A percentile compares a stretch with the other conserved stretches of the same genome.
Conservation (phyloP, 441 rosid species). For the Kokia cookei region DNA sequence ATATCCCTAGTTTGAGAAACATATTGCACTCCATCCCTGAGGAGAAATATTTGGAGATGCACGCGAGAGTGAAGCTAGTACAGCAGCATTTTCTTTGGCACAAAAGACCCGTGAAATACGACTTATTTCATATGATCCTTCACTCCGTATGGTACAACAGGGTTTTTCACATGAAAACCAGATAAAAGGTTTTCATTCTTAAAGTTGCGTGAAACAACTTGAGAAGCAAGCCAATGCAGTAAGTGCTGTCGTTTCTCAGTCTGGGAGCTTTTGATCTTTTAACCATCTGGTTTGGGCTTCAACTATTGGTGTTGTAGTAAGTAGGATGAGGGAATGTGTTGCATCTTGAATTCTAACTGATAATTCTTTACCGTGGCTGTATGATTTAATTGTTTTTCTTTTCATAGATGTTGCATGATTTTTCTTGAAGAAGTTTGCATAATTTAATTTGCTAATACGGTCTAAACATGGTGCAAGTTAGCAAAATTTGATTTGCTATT, state of each 20-base stretch:
- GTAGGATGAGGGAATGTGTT: neutral
- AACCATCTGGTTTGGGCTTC: neutral
- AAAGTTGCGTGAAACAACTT: neutral
- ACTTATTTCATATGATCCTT: constrained; percentile 64
- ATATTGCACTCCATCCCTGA: constrained; percentile 62
- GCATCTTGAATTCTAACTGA: neutral
- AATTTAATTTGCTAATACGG: neutral
- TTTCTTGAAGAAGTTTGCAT: neutral
- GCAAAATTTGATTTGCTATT: too few relatives aligned
- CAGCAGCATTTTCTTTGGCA: constrained; percentile 76
- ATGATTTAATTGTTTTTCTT: neutral
- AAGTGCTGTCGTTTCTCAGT: neutral
- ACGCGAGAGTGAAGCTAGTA: constrained; percentile 42
- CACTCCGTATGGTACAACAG: constrained; percentile 67
- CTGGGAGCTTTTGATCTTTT: neutral
- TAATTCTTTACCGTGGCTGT: neutral
- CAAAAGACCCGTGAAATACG: constrained; percentile 50
- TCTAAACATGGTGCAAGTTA: neutral
- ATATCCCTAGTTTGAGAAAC: constrained; percentile 56
- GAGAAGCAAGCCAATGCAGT: neutral
- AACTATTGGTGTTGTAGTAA: neutral
- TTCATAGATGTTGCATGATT: neutral
- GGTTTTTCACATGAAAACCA: constrained; percentile 33
- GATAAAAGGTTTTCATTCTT: constrained; percentile 14
- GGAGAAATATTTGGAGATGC: constrained; percentile 55